Percentiles rank a stretch among this genome's conserved stretches.
Evolutionary conservation across 108 stramenopile species (phyloP).

Genomic region (Skeletonema potamos): DNA sequence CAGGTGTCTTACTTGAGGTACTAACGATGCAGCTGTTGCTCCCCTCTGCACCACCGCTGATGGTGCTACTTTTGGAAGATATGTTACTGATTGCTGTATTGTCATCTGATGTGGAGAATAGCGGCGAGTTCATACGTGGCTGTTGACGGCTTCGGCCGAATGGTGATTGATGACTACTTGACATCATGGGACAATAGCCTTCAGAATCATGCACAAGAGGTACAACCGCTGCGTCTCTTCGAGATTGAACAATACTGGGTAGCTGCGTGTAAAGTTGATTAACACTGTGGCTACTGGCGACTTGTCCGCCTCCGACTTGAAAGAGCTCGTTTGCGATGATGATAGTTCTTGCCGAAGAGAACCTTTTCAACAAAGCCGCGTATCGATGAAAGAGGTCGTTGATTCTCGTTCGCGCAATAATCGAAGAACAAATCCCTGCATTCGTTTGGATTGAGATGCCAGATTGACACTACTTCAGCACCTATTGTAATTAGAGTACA

Average conservation of each 20-base stretch:
- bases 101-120: neutral
- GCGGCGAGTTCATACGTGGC: neutral
- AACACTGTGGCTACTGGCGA: neutral
- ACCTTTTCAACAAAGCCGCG: too few species aligned
- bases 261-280: neutral
- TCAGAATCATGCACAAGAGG: too few species aligned
- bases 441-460: too few species aligned
- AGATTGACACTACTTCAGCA: too few species aligned
- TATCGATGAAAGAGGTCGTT: too few species aligned
- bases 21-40: neutral
- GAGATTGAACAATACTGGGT: neutral
- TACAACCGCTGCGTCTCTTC: neutral
- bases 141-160: neutral
- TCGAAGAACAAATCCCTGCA: too few species aligned
- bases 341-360: neutral
- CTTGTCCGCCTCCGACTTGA: too few species aligned
- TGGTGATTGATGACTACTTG: neutral
- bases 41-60: constrained; percentile 1
- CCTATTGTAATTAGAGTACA: too few species aligned
- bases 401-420: too few species aligned
- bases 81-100: neutral
- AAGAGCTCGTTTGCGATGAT: neutral
- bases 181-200: neutral
- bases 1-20: neutral
- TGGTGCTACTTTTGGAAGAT: constrained; percentile 6